These are phyloP conservation scores for Leptographium flavum DNA, from an alignment of 2,329 filamentous ascomycete genomes.

Conservation along the genomic window DNA sequence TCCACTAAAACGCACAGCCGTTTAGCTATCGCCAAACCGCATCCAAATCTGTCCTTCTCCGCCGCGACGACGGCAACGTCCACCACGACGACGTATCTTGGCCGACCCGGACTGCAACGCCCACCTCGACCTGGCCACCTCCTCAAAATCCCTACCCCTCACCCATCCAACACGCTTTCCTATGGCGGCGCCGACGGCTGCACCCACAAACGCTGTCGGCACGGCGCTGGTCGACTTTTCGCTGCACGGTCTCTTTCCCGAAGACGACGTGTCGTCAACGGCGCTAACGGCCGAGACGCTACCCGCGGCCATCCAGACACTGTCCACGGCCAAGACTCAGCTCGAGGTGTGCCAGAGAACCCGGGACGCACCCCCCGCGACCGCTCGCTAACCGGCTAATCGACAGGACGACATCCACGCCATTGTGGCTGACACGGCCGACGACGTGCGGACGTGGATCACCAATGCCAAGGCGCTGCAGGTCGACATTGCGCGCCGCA, in stretches of 20 bases:
- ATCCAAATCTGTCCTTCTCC: neutral
- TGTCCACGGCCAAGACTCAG: slow-evolving; percentile 26
- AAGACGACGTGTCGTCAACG: slow-evolving; percentile 27
- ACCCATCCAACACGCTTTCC: neutral
- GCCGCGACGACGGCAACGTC: neutral
- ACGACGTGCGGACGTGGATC: slow-evolving; percentile 78
- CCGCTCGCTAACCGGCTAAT: neutral
- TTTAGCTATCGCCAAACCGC: neutral
- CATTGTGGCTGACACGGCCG: slow-evolving; percentile 62
- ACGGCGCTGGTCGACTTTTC: slow-evolving; percentile 52
- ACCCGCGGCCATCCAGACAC: slow-evolving; percentile 24
- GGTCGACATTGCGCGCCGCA: slow-evolving; percentile 69
- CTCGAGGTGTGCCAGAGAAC: too few species aligned
- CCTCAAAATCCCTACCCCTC: neutral
- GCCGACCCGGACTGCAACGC: neutral
- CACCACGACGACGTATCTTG: neutral
- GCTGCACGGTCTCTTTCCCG: slow-evolving; percentile 27
- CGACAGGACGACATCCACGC: slow-evolving; percentile 53
- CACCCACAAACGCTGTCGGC: slow-evolving; percentile 19
- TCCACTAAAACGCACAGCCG: neutral
- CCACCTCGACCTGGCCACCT: too few species aligned
- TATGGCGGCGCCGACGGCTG: neutral
- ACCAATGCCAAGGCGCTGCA: slow-evolving; percentile 71
- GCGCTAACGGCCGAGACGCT: slow-evolving; percentile 22
- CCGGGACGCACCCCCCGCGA: neutral